Percentiles rank a stretch among this genome's conserved stretches.
Conservation (phyloP, 2,329 filamentous ascomycete genomes). For the Cryoendolithus antarcticus region DNA sequence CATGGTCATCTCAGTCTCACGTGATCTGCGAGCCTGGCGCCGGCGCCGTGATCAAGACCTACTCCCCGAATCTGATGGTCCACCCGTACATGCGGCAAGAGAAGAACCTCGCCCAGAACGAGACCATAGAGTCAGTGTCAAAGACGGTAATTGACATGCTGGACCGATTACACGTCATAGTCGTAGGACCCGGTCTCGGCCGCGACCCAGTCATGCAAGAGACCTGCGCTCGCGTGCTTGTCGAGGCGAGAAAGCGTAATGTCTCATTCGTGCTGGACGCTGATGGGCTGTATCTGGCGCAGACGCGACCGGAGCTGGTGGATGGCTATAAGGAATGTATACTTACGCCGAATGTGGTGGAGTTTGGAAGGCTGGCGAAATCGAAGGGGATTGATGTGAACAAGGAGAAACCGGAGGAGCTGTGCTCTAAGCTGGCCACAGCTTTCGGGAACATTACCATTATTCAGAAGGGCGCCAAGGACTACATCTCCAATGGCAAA, state of each 20-base stretch:
- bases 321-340: constrained; percentile 73
- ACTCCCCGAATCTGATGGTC: constrained; percentile 97
- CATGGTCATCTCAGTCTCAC: constrained; percentile 50
- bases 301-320: constrained; percentile 62
- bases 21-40: constrained; percentile 91
- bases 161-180: constrained; percentile 75
- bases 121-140: constrained; percentile 52
- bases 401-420: constrained; percentile 38
- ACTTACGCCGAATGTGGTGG: constrained; percentile 87
- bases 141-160: constrained; percentile 66
- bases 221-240: constrained; percentile 66
- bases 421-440: constrained; percentile 57
- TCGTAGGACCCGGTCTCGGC: constrained; percentile 84
- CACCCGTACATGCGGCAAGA: constrained; percentile 87
- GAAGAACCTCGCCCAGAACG: constrained; percentile 41
- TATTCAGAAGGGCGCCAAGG: constrained; percentile 73
- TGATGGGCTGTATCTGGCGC: constrained; percentile 71
- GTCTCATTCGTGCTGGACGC: constrained; percentile 86
- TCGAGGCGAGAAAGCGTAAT: constrained; percentile 56
- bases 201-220: constrained; percentile 83
- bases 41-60: constrained; percentile 80
- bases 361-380: constrained; percentile 74
- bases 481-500: constrained; percentile 71
- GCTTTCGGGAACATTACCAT: constrained; percentile 81
- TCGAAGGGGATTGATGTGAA: constrained; percentile 54